Evolutionary conservation across 306 rosid species (phyloP), one percentile per base, ranked within the genome.

Genomic region (Acacia acuminata): DNA sequence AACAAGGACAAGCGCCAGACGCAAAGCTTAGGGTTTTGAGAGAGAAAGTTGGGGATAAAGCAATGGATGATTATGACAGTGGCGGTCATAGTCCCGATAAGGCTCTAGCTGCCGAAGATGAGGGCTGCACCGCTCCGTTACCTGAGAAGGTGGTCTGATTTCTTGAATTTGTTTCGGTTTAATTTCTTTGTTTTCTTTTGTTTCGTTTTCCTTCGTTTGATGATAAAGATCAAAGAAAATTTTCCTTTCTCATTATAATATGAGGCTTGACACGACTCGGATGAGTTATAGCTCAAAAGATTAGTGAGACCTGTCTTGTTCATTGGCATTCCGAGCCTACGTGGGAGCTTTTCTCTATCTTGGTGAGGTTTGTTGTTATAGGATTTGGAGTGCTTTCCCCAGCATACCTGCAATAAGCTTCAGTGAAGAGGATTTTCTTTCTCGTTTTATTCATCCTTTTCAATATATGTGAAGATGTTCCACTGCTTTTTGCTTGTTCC

Each of bases 31-130:
- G 85, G 89, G 82, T 73, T 87, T 85, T 75, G 63, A 80, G 79
- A 73, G 68, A 66, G 34, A 73, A 50, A 64, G 83, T 16, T 60
- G 82, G 78, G 25, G 85, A 53, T 73, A 82, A 78, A 82, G 88
- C 68, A 14, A 95, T 95, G 98, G 97, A 95, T 79, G 97, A 87
- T 79, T 82, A 69, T 51, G 95, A 90, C 75, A 91, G 97, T 45
- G 97, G 97, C 42, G 98, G 94, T 44, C 88, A 87, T 55, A 94
- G 92, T 63, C 93, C 86, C 10, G 97, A 88, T 61, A 95, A 91
- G 88, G 95, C 81, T 42, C 89, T 86, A 0, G 93, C 12, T 7
- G 90, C 95, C 19, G 97, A 91, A 43, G 98, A 93, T 5, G 98
- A 91, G 45, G 93, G 90, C 47, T 74, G 81, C 79, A 58, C 90